Base-by-base conservation (phyloP, 2,329 filamentous ascomycete genomes). In the Thielaviopsis musarum region DNA sequence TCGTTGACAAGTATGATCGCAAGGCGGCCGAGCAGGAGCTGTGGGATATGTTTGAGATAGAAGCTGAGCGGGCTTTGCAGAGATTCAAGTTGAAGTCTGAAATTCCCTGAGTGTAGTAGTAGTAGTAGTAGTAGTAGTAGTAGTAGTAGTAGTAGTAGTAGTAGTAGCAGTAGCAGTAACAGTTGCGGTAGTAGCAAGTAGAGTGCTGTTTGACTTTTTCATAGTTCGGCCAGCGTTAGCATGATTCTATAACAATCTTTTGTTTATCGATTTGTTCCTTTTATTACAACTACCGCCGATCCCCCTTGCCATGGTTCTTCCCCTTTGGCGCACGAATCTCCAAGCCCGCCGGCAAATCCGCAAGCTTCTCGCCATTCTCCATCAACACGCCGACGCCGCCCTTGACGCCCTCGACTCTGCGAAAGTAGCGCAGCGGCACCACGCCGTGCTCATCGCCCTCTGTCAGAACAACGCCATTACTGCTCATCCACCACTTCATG, bases 401-500 rank as follows among this genome's bases (percentile, higher is more conserved):
- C 61, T 71, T 78, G 62, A 84, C 72, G 0, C 81, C 84, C 64
- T 80, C 79, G 1, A 91, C 90, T 66, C 81, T 78, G 71, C 79
- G 79, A 66, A 94, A 91, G 67, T 84, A 88, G 65, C 77, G 76
- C 21, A 79, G 70, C 30, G 81, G 77, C 64, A 95, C 73, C 6
- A 87, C 57, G 1, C 84, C 87, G 4, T 81, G 71, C 54, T 72
- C 79, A 61, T 72, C 73, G 57, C 73, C 81, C 65, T 81, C 80
- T 2, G 80, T 84, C 64, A 91, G 71, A 63, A 91, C 77, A 9
- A 91, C 87, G 1, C 81, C 85, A 67, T 91, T 91, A 65, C 87
- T 85, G 68, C 86, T 89, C 62, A 81, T 69, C 82, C 87, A 94
- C 79, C 91, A 95, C 66, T 76, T 75, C 63, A 89, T 76, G 0